These are phyloP conservation scores for Penicillium lagena DNA, from an alignment of 495 filamentous ascomycete genomes.

Conservation along the genomic window DNA sequence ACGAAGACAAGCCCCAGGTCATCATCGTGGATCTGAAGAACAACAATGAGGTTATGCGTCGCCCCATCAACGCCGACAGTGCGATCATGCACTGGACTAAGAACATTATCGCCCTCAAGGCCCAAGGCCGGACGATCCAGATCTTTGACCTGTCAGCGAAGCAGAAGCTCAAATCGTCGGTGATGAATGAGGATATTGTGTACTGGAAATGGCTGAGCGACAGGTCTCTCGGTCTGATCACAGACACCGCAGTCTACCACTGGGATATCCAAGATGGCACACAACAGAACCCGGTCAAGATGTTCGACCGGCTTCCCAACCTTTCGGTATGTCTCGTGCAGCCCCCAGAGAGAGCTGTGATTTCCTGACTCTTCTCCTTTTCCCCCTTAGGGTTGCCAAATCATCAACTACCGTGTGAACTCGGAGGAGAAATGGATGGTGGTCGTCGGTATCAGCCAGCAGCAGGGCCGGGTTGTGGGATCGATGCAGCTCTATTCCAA, in stretches of 20 bases:
- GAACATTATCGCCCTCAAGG: constrained; percentile 94
- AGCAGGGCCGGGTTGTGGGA: constrained; percentile 87
- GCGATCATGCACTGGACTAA: constrained; percentile 98
- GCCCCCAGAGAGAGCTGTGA: background rate
- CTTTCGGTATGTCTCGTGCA: constrained; percentile 56
- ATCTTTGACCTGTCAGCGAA: constrained; percentile 92
- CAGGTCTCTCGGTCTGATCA: constrained; percentile 78
- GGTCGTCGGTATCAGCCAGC: constrained; percentile 89
- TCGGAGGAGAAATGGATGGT: constrained; percentile 98
- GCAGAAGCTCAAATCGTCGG: constrained; percentile 87
- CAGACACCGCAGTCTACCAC: constrained; percentile 85
- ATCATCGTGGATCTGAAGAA: constrained; percentile 96
- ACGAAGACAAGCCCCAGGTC: constrained; percentile 78
- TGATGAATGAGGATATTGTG: constrained; percentile 92
- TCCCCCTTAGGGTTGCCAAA: constrained; percentile 72
- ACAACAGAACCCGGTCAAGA: constrained; percentile 73
- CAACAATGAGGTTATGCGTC: constrained; percentile 82
- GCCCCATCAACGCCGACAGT: constrained; percentile 98
- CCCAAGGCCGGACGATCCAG: constrained; percentile 85
- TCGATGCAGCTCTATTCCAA: constrained; percentile 96
- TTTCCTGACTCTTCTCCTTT: constrained; percentile 11
- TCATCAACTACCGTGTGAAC: constrained; percentile 98
- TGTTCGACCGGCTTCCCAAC: constrained; percentile 89
- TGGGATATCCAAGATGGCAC: constrained; percentile 88
- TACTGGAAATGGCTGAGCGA: constrained; percentile 99